Evolutionary conservation across 2,329 filamentous ascomycete species (phyloP), one percentile per base, ranked within the genome.

Genomic region (Penicillium sp.): DNA sequence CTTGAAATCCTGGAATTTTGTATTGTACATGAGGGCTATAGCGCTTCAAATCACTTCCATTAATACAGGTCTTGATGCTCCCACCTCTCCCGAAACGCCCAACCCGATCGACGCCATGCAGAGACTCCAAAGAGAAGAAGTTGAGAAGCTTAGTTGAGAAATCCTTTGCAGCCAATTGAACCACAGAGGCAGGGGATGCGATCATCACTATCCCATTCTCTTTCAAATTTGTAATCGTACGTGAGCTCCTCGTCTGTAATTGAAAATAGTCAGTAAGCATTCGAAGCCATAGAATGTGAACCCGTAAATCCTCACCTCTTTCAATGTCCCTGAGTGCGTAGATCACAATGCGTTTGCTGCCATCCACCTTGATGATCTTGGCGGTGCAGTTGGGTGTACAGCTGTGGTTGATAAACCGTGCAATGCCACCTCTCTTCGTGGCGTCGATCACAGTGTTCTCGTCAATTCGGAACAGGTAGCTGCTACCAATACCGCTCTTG

Each of bases 211-310:
- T 89, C 89, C 63, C 94, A 88, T 72, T 98, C 93, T 61, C 93
- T 87, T 75, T 98, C 93, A 69, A 98, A 98, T 71, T 98, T 98
- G 80, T 98, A 98, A 75, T 98, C 93, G 74, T 98, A 98, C 2
- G 93, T 98, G 68, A 98, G 83, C 76, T 98, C 93, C 73, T 98
- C 93, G 68, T 96, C 93, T 98, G 64, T 51, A 20, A 20, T 20
- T 20, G 43, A 13, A 11, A 16, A 39, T 34, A 43, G 49, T 57
- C 48, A 55, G 46, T 42, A 26, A 40, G 55, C 2, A 9, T 23
- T 37, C 39, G n/a, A 34, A 34, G 14, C 6, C 31, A 14, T 18
- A 24, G 7, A 3, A 22, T n/a, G 20, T n/a, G 35, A 11, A 37
- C 24, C 22, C 31, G n/a, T 26, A 82, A 87, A 77, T 80, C n/a